Evolutionary conservation across 176 grass and related monocot genomes (phyloP).

Genomic region (Guadua angustifolia): DNA sequence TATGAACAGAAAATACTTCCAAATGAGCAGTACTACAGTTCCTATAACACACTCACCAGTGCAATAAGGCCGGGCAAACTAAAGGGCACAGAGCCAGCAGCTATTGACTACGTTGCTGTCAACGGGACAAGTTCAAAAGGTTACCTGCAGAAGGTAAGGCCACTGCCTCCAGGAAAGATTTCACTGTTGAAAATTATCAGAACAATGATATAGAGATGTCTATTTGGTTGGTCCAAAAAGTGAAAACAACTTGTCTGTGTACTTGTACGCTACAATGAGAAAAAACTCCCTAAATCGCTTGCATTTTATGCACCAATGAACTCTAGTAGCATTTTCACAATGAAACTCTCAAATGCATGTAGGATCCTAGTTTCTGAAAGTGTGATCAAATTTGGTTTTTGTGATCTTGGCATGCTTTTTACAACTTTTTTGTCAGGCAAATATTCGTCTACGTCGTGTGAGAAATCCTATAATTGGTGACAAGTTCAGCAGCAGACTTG

Average conservation of each 20-base stretch:
- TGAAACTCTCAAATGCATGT: constrained; percentile 12
- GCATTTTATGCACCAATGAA: constrained; percentile 13
- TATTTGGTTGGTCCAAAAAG: not conserved
- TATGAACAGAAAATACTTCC: constrained; percentile 74
- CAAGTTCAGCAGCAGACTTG: constrained; percentile 98
- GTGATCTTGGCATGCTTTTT: not conserved
- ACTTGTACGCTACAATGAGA: constrained; percentile 4
- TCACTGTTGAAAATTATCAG: constrained; percentile 22
- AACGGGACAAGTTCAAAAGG: constrained; percentile 74
- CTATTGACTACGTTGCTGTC: constrained; percentile 82
- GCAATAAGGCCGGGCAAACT: constrained; percentile 56
- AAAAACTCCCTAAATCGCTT: not conserved
- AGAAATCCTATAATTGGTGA: constrained; percentile 96
- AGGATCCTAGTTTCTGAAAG: constrained; percentile 16
- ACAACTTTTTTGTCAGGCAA: constrained; percentile 59
- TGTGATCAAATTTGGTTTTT: constrained; percentile 12
- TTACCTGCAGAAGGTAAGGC: constrained; percentile 70
- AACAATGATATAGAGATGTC: constrained; percentile 5
- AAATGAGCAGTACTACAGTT: constrained; percentile 61
- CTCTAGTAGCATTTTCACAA: not conserved
- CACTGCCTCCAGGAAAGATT: constrained; percentile 27
- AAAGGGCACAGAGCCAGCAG: constrained; percentile 79
- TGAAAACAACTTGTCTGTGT: not conserved
- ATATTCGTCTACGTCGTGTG: constrained; percentile 74
- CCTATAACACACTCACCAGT: constrained; percentile 75